These are phyloP conservation scores for Botrytis medusae DNA, from an alignment of 2,329 filamentous ascomycete genomes.

Conservation along the genomic window DNA sequence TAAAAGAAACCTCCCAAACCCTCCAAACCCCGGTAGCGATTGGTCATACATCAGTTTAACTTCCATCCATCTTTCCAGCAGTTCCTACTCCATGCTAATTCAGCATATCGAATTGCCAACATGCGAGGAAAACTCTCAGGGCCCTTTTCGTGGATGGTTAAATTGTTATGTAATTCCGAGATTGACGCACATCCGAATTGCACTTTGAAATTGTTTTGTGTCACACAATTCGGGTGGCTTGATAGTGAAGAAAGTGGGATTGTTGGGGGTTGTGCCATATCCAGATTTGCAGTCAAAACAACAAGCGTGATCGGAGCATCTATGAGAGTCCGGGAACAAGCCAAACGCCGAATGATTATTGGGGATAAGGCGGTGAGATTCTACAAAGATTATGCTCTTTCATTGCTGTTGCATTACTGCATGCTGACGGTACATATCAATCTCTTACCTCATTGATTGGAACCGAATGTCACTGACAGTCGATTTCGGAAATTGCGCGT, in stretches of 20 bases:
- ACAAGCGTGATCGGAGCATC: not conserved
- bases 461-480: constrained; percentile 12
- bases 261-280: constrained; percentile 7
- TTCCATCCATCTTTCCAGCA: not conserved
- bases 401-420: constrained; percentile 1
- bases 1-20: constrained; percentile 16
- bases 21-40: constrained; percentile 5
- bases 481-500: constrained; percentile 3
- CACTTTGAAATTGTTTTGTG: constrained; percentile 3
- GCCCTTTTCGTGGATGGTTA: constrained; percentile 1
- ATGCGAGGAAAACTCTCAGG: not conserved
- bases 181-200: constrained; percentile 7
- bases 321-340: not conserved
- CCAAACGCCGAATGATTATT: constrained; percentile 4
- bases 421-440: constrained; percentile 11
- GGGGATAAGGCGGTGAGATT: constrained; percentile 5
- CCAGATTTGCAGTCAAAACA: not conserved
- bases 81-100: not conserved
- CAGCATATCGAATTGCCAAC: not conserved
- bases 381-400: not conserved
- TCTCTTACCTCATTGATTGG: constrained; percentile 16
- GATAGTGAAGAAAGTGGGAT: constrained; percentile 11
- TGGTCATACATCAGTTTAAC: constrained; percentile 17
- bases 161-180: constrained; percentile 16
- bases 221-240: constrained; percentile 15